Base-by-base conservation (phyloP, 1,284 basidiomycete species). In the Neonothopanus nambi region DNA sequence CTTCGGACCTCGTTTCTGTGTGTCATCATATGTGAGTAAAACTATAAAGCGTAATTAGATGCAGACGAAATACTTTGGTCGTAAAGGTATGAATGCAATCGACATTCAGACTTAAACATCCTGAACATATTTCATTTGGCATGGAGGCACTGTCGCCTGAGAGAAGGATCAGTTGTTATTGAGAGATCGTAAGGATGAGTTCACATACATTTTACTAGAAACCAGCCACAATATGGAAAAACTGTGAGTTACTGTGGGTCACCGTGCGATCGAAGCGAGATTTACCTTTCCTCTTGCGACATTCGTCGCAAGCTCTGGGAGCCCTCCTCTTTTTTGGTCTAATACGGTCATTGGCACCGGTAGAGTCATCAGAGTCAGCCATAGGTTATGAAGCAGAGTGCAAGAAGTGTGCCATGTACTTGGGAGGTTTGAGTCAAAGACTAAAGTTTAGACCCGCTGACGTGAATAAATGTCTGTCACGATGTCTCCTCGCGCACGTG, bases 1-100 rank as follows among this genome's bases (percentile, higher is more conserved):
- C 28, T 44, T 52, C 12, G 55, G 50, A 15, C 50, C 50, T 12
- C 55, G 49, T 56, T 56, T 56, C 55, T 56, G 24, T 15, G n/a
- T n/a, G n/a, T n/a, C n/a, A 35, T 7, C 13, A 35, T 12, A 17
- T 40, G 9, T 42, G 17, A n/a, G 47, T 17, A 12, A 3, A 21
- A n/a, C 15, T 9, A 41, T 5, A 38, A 17, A 15, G 5, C 18
- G 15, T 13, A 28, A n/a, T n/a, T 9, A 43, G 18, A 37, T 46
- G 11, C 21, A 30, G n/a, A 44, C 24, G 4, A 46, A 45, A 20
- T 21, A 52, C 51, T 30, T 49, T 47, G 13, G 47, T 56, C 17
- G 41, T 40, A 15, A 44, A n/a, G 3, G 44, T 42, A 33, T 56
- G 51, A 15, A 47, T 48, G 28, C 55, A 56, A 21, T 52, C 40